phyloP scores from a whole-genome alignment of 768 basidiomycete species.

The Phanerochaete carnosa region DNA sequence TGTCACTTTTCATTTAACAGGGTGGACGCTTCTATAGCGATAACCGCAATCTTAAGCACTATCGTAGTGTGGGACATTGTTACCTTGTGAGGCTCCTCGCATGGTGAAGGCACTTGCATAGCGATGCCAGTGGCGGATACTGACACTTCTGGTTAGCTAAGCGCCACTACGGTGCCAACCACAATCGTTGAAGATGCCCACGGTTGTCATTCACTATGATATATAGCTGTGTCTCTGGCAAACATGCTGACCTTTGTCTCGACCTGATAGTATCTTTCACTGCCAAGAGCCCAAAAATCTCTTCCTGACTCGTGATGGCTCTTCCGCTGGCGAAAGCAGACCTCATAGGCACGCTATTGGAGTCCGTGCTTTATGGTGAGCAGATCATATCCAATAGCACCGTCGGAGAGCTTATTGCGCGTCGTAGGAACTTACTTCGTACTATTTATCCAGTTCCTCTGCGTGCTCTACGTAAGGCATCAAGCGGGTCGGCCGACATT shows the following conservation, averaged over 20 bases:
- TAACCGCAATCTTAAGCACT: no score
- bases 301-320: neutral
- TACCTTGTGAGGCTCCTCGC: no score
- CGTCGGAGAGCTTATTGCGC: neutral
- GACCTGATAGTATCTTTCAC: neutral
- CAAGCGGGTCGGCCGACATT: neutral
- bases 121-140: no score
- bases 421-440: conserved; percentile 7
- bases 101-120: no score
- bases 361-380: conserved; percentile 9
- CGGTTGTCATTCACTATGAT: neutral
- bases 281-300: neutral
- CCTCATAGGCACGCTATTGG: conserved; percentile 10
- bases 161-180: neutral
- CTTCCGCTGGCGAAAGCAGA: conserved; percentile 10
- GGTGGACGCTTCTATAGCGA: no score
- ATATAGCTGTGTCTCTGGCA: neutral
- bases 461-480: conserved; percentile 1
- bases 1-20: no score
- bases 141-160: no score
- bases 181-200: neutral
- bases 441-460: conserved; percentile 2
- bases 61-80: no score
- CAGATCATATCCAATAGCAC: neutral
- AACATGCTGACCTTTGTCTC: neutral